These are phyloP conservation scores for Scenedesmus sp. DNA, from an alignment of 163 green algal genomes.

Conservation along the genomic window DNA sequence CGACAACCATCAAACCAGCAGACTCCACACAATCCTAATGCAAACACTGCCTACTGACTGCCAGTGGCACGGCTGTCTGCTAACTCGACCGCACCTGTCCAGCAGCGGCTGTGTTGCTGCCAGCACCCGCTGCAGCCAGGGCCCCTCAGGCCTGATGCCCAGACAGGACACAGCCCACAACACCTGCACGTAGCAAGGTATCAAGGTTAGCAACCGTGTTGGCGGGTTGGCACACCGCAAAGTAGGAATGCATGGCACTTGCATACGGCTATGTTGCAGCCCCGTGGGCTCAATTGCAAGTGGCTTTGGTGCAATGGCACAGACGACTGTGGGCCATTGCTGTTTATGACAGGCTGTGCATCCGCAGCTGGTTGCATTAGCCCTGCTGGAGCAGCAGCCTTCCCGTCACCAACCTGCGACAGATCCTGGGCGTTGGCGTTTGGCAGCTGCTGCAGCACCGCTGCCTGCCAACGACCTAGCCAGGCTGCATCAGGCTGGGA, in stretches of 20 bases:
- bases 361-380: not conserved
- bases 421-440: conserved; percentile 32
- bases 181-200: not conserved
- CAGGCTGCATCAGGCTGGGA: not conserved
- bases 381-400: not conserved
- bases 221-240: no score
- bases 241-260: no score
- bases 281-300: no score
- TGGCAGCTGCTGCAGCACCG: conserved; percentile 35
- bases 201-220: no score
- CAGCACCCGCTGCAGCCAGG: conserved; percentile 11
- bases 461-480: conserved; percentile 22
- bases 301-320: no score
- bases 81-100: not conserved
- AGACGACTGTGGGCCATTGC: no score
- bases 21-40: not conserved
- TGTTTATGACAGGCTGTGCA: no score
- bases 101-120: not conserved
- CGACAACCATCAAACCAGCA: not conserved
- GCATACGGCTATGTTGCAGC: no score
- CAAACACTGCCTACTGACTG: no score
- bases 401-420: not conserved
- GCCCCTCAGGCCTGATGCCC: not conserved
- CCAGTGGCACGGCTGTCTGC: no score
- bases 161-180: conserved; percentile 28